These are phyloP conservation scores for Tuber umbilicatum DNA, from an alignment of 495 filamentous ascomycete genomes.

Conservation along the genomic window DNA sequence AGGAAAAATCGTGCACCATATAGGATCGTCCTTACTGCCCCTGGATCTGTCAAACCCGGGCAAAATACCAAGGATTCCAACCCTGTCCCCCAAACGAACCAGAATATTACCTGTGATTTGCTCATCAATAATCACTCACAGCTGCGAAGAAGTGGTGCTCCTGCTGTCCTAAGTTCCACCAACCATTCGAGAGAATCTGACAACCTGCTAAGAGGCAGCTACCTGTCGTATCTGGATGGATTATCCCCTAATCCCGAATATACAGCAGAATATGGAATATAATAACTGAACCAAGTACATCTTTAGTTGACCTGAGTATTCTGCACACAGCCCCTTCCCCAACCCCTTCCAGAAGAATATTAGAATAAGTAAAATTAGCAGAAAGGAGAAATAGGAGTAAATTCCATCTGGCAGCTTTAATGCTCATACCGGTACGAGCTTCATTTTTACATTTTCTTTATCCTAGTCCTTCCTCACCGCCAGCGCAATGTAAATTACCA, in stretches of 20 bases:
- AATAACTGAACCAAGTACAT: neutral
- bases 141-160: neutral
- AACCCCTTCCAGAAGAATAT: neutral
- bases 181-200: neutral
- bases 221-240: neutral
- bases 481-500: neutral
- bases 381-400: neutral
- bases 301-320: neutral
- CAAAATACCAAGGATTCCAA: neutral
- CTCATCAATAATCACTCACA: neutral
- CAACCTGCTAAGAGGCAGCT: neutral
- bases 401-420: neutral
- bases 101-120: too few relatives aligned
- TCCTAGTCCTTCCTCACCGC: neutral
- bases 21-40: neutral
- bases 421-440: neutral
- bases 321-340: neutral
- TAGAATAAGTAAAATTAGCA: neutral
- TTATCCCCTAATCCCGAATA: neutral
- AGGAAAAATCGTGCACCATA: too few relatives aligned
- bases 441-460: neutral
- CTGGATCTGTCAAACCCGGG: neutral
- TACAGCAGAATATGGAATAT: neutral
- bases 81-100: too few relatives aligned
- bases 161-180: neutral